Base-by-base conservation (phyloP, 371 early-diverging fungal genomes). In the Blastocladiella emersonii region DNA sequence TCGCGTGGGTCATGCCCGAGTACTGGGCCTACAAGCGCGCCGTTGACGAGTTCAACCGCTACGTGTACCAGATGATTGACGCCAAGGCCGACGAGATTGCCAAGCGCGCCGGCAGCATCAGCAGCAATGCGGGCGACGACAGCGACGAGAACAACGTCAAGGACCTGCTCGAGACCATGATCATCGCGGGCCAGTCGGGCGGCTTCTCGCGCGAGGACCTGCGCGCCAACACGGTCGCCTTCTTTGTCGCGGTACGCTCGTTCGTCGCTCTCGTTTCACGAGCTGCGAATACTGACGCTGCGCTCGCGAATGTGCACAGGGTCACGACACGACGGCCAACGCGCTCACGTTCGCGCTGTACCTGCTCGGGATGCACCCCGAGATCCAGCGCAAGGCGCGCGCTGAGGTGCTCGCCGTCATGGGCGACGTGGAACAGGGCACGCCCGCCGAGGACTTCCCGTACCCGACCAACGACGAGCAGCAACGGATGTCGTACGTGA, bases 331-430 rank as follows among this genome's bases (percentile, higher is more conserved):
- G 0, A 59, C 60, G 3, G 60, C 60, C 25, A 59, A 44, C 23
- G 27, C 60, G 30, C 60, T 59, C 13, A 15, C 60, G 15, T 41
- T 44, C 19, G 30, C 44, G 15, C 25, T 59, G 10, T 59, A 59
- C 60, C 44, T 59, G 21, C 60, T 59, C 17, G 60, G 60, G 3
- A 59, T 59, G 60, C 39, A 59, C 30, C 44, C 39, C 13, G 60
- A 59, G 2, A 25, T 59, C 15, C 60, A 59, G 44, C 8, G 19
- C 0, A 32, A 43, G 25, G 60, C 60, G 13, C 60, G 60, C 30
- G 15, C 8, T 12, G 60, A 59, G 17, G 60, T 59, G 27, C 7
- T 59, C 0, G 60, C 25, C 41, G 44, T 59, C 35, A 39, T 59
- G 35, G 60, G 60, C 44, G 60, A 59, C 27, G 13, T 43, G 10